phyloP scores from a whole-genome alignment of 202 grass and related monocot species.

The Panicum hallii region DNA sequence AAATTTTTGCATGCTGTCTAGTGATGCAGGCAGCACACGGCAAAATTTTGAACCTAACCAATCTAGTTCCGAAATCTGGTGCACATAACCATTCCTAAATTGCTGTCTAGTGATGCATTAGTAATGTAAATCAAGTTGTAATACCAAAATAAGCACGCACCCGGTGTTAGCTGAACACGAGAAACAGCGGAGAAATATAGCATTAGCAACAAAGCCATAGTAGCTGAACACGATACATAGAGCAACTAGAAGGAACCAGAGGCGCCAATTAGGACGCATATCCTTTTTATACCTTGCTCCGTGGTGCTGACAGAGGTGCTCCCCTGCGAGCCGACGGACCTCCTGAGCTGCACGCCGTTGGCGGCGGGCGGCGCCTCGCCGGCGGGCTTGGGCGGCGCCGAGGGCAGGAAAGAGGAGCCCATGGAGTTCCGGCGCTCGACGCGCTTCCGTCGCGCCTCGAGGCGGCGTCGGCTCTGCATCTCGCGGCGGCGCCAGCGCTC shows the following conservation, averaged over 20 bases:
- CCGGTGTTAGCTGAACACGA: no score
- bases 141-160: neutral
- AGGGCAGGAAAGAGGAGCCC: constrained; percentile 16
- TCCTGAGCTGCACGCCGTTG: constrained; percentile 41
- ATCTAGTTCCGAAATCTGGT: neutral
- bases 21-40: neutral
- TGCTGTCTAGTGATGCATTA: neutral
- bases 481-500: constrained; percentile 75
- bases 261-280: neutral
- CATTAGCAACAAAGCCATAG: neutral
- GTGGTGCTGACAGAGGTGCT: constrained; percentile 49
- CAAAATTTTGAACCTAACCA: constrained; percentile 8
- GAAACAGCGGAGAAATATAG: no score
- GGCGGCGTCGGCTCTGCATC: constrained; percentile 64
- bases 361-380: constrained; percentile 24
- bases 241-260: neutral
- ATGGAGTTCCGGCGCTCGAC: constrained; percentile 74
- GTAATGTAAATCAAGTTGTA: neutral
- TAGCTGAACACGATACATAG: neutral
- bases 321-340: constrained; percentile 57
- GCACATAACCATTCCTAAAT: neutral
- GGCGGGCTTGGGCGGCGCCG: constrained; percentile 6
- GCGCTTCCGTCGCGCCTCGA: constrained; percentile 80
- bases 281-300: constrained; percentile 47
- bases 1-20: no score